Conservation (phyloP, 1,139 yeast genomes). For the Suhomyces guaymorum region DNA sequence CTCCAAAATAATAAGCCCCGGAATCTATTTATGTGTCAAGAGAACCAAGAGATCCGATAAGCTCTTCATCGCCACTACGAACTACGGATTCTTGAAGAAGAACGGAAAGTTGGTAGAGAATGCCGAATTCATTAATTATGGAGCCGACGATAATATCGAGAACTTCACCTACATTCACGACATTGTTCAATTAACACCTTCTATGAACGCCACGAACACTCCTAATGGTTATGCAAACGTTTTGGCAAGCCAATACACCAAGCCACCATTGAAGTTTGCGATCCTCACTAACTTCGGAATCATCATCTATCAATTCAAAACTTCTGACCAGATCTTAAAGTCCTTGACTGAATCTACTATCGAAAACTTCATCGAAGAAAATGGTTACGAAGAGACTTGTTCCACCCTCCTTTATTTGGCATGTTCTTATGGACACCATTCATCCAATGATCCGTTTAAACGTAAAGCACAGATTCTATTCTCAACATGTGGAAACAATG, state of each 20-base stretch:
- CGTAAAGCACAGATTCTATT: slow-evolving; percentile 53
- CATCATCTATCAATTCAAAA: slow-evolving; percentile 71
- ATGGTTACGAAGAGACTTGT: slow-evolving; percentile 72
- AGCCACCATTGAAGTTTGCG: slow-evolving; percentile 67
- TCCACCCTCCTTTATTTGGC: slow-evolving; percentile 83
- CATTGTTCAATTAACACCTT: slow-evolving; percentile 67
- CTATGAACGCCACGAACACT: slow-evolving; percentile 67
- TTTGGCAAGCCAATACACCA: slow-evolving; percentile 79
- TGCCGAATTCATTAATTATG: slow-evolving; percentile 69
- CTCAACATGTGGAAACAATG: slow-evolving; percentile 56
- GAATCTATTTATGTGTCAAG: slow-evolving; percentile 63
- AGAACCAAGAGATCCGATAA: slow-evolving; percentile 48
- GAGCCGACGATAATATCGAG: slow-evolving; percentile 31
- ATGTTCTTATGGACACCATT: slow-evolving; percentile 61
- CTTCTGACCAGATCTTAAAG: slow-evolving; percentile 76
- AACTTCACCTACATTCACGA: slow-evolving; percentile 58
- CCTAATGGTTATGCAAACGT: slow-evolving; percentile 83
- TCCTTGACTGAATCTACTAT: slow-evolving; percentile 61
- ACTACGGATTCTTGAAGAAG: slow-evolving; percentile 77
- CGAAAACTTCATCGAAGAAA: slow-evolving; percentile 50
- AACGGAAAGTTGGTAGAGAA: slow-evolving; percentile 74
- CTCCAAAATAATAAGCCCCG: slow-evolving; percentile 72
- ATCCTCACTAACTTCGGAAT: slow-evolving; percentile 80
- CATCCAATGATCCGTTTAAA: slow-evolving; percentile 51
- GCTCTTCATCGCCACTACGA: slow-evolving; percentile 76